Conservation (phyloP, 495 filamentous ascomycete genomes). For the Penicillium lividum region DNA sequence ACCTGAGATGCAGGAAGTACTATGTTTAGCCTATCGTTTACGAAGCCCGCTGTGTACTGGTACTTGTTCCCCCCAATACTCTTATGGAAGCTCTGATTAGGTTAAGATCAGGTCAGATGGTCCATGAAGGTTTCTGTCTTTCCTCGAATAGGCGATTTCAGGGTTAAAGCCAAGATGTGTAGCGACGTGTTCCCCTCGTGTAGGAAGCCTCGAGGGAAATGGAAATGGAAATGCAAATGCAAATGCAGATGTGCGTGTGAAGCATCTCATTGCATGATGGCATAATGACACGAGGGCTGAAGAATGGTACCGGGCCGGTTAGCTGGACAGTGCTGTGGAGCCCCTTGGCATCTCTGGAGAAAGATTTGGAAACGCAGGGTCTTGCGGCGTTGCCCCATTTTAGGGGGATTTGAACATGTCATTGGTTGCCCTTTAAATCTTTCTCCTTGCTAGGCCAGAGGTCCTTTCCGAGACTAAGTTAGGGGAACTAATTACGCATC, state of each 20-base stretch:
- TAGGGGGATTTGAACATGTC: background rate
- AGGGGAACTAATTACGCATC: constrained; percentile 12
- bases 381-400: constrained; percentile 1
- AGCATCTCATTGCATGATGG: constrained; percentile 14
- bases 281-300: constrained; percentile 15
- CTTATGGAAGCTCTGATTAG: background rate
- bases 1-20: constrained; percentile 42
- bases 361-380: constrained; percentile 7
- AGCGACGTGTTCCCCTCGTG: constrained; percentile 11
- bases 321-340: constrained; percentile 1
- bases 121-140: constrained; percentile 12
- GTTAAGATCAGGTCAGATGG: background rate
- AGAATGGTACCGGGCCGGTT: constrained; percentile 11
- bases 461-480: constrained; percentile 12
- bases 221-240: background rate
- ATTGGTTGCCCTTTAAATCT: too few species aligned
- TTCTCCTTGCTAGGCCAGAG: background rate
- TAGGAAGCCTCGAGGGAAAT: background rate
- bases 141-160: constrained; percentile 6
- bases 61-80: background rate
- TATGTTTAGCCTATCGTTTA: constrained; percentile 37
- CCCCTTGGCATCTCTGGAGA: constrained; percentile 5
- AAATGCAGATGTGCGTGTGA: background rate
- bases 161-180: constrained; percentile 10
- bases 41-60: constrained; percentile 8